These are phyloP conservation scores for Beta corolliflora DNA, from an alignment of 179 eudicot species.

Conservation along the genomic window DNA sequence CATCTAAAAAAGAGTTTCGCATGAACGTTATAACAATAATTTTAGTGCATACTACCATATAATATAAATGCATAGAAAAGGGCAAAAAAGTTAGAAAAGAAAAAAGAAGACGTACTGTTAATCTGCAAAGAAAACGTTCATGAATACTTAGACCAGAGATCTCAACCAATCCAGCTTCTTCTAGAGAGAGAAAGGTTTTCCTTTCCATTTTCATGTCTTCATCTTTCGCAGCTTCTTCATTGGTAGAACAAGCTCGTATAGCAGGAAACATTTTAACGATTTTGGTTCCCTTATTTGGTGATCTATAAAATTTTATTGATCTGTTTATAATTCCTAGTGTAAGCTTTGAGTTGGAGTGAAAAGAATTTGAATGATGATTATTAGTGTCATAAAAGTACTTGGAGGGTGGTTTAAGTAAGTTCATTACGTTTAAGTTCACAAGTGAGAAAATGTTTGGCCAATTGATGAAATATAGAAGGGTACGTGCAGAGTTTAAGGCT, in stretches of 20 bases:
- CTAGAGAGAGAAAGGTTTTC: slow-evolving; percentile 60
- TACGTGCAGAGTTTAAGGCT: not conserved
- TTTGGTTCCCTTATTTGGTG: not conserved
- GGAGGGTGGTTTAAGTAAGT: slow-evolving; percentile 8
- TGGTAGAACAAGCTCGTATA: slow-evolving; percentile 31
- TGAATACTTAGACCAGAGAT: slow-evolving; percentile 76
- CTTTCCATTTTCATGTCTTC: slow-evolving; percentile 29
- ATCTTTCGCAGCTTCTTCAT: slow-evolving; percentile 18
- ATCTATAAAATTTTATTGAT: slow-evolving; percentile 10
- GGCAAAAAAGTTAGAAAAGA: not conserved
- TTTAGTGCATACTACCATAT: too few relatives aligned
- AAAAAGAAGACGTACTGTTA: slow-evolving; percentile 54
- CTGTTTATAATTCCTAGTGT: not conserved
- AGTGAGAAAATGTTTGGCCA: not conserved
- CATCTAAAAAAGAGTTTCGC: too few relatives aligned
- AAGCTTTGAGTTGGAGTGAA: slow-evolving; percentile 9
- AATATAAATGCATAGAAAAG: too few relatives aligned
- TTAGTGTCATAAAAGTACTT: not conserved
- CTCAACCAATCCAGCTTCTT: slow-evolving; percentile 94
- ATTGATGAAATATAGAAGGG: not conserved
- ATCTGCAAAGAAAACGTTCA: slow-evolving; percentile 83
- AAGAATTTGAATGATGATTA: slow-evolving; percentile 1
- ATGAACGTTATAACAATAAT: too few relatives aligned
- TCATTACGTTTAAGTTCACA: slow-evolving; percentile 14
- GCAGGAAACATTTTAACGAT: slow-evolving; percentile 21